Base-by-base conservation (phyloP, 306 rosid species). In the Oxytropis ochrocephala region DNA sequence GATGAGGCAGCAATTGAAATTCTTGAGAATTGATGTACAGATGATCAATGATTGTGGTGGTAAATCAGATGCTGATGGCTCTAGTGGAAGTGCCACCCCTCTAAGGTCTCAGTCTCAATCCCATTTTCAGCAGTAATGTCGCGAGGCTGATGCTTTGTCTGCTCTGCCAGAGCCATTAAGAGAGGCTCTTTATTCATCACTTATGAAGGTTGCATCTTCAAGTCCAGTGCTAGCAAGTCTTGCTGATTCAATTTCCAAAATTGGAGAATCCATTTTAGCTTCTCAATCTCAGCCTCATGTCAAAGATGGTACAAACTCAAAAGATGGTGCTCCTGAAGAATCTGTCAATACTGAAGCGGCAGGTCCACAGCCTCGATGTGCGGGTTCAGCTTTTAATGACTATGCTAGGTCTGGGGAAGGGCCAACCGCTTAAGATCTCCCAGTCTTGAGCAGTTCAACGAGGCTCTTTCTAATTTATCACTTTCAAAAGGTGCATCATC, bases 21-120 rank as follows among this genome's bases (percentile, higher is more conserved):
- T 87, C 79, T 73, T 91, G 89, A 89, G 77, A 75, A 91, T 95
- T 63, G 75, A 83, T 59, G 91, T 95, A 6, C 85, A 80, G 12
- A 36, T 75, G 79, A 70, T 47, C 12, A 66, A 60, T 64, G 84
- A 63, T 13, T 76, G 42, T 16, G 76, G 44, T 63, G 78, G 51
- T 52, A 64, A 76, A 67, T 69, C 86, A 7, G 46, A 29, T 84
- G 64, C 75, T 66, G 61, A 67, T 66, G 61, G 75, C 47, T 79
- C 95, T 58, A 70, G 85, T 72, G 95, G 87, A 48, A 86, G 76
- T 79, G 75, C 87, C 56, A 87, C 92, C 12, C 86, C 88, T 6
- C 50, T 70, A 27, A 75, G 70, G 38, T 67, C 87, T 21, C 80
- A 33, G 58, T 41, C 55, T 42, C 49, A 35, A 43, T 50, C 33